Evolutionary conservation across 2,329 filamentous ascomycete genomes (phyloP), one percentile per base, ranked within the genome.

Genomic region (Nemania abortiva): DNA sequence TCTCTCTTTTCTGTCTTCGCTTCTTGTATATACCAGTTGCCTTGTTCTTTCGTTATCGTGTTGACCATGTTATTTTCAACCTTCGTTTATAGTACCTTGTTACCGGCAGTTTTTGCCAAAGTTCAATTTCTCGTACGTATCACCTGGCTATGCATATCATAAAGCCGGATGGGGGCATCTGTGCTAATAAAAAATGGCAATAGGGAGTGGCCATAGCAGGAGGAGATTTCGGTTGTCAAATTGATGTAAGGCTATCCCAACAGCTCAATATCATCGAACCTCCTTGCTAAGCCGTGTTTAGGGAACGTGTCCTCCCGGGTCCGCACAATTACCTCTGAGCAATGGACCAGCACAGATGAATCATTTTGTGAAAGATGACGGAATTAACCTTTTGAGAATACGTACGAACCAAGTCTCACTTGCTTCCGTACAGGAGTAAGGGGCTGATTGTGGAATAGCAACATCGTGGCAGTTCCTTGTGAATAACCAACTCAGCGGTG

Each of bases 401-500:
- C 87, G 82, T 74, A 79, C 76, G 54, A 7, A 50, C 27, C 4
- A n/a, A 22, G n/a, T 31, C 13, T 11, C 24, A 52, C 65, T 68
- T 20, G 54, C 65, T 68, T 20, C 9, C 11, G 11, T 47, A 1
- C 22, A 31, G 45, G 9, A 42, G n/a, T 11, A 24, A 31, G 29
- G 55, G 20, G 18, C 70, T 72, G 27, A 72, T 57, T 7, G 13
- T 54, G 13, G 20, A 54, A 60, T 50, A 80, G 77, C 87, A 6
- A 84, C 87, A 31, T 83, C 82, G 22, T 90, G 88, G 89, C 88
- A 90, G 73, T 90, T 84, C 72, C 82, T 90, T n/a, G 80, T 85
- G 65, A 85, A 85, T 72, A 83, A 84, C 70, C 78, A 84, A 52
- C 77, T 86, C n/a, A 86, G 85, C 29, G 84, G 81, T 24, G 80